Conservation (phyloP, 2,329 filamentous ascomycete species). For the Cephalotrichum gorgonifer region DNA sequence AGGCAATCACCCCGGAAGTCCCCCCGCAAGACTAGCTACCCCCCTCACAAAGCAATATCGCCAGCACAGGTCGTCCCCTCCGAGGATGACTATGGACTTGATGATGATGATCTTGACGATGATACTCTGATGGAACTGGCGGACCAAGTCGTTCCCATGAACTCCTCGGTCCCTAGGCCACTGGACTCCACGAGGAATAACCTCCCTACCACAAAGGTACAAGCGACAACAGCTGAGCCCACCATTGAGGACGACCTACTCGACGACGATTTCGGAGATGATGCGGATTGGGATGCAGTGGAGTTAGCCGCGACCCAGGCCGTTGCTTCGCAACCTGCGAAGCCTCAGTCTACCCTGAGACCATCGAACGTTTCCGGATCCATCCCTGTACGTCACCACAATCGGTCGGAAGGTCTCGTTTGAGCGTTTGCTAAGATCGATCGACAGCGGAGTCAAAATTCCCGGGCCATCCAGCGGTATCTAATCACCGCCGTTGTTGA, state of each 20-base stretch:
- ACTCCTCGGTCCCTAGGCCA: neutral
- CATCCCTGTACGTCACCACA: constrained; percentile 4
- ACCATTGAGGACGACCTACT: constrained; percentile 10
- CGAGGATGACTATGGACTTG: constrained; percentile 47
- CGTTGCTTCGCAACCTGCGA: constrained; percentile 11
- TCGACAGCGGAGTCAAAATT: constrained; percentile 53
- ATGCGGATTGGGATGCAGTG: constrained; percentile 67
- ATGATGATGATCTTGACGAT: constrained; percentile 56
- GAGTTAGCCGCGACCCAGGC: constrained; percentile 66
- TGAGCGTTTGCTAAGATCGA: constrained; percentile 1
- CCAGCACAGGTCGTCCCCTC: constrained; percentile 8
- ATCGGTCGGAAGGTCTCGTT: neutral
- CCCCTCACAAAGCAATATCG: neutral
- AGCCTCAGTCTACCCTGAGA: neutral
- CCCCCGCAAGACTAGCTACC: constrained; percentile 4
- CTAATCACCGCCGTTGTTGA: constrained; percentile 65
- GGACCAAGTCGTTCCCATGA: neutral
- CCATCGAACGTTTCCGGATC: neutral
- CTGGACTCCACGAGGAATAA: neutral
- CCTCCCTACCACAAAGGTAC: neutral
- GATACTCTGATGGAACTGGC: constrained; percentile 36
- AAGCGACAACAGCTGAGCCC: constrained; percentile 5
- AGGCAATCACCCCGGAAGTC: neutral
- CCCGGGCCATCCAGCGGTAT: constrained; percentile 77
- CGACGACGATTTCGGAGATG: constrained; percentile 49